These are phyloP conservation scores for Phytopythium cucurbitacearum DNA, from an alignment of 352 stramenopile genomes.

Conservation along the genomic window DNA sequence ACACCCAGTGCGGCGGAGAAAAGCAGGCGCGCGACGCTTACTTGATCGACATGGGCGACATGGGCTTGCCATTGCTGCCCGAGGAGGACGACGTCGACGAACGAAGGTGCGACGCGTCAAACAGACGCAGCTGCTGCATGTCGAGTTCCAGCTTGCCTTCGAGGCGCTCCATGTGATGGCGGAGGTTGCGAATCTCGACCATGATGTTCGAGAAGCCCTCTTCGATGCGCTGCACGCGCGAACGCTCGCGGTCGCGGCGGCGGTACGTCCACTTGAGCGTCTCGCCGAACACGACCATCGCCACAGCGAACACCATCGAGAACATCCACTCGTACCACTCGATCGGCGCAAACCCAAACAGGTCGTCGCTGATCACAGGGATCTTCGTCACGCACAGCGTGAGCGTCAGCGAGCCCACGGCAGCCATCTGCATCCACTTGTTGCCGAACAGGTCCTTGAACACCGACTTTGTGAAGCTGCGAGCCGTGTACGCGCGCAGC, in stretches of 20 bases:
- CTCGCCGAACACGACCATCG: constrained; percentile 69
- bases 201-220: constrained; percentile 41
- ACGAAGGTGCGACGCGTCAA: constrained; percentile 18
- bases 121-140: constrained; percentile 30
- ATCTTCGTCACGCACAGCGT: constrained; percentile 73
- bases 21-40: not conserved
- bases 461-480: constrained; percentile 74
- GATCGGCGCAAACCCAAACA: constrained; percentile 67
- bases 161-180: constrained; percentile 51
- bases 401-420: constrained; percentile 47
- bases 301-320: constrained; percentile 56
- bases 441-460: constrained; percentile 70
- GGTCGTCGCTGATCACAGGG: constrained; percentile 52
- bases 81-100: constrained; percentile 61
- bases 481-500: constrained; percentile 63
- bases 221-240: constrained; percentile 28
- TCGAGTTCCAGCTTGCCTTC: constrained; percentile 54
- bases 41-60: constrained; percentile 7
- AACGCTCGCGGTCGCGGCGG: constrained; percentile 42
- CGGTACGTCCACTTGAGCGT: constrained; percentile 66
- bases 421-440: constrained; percentile 78
- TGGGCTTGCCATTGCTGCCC: constrained; percentile 17
- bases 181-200: constrained; percentile 55
- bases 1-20: too few relatives aligned
- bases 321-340: constrained; percentile 78